Evolutionary conservation across 768 basidiomycete species (phyloP).

Genomic region (Podaxis mareebaensis): DNA sequence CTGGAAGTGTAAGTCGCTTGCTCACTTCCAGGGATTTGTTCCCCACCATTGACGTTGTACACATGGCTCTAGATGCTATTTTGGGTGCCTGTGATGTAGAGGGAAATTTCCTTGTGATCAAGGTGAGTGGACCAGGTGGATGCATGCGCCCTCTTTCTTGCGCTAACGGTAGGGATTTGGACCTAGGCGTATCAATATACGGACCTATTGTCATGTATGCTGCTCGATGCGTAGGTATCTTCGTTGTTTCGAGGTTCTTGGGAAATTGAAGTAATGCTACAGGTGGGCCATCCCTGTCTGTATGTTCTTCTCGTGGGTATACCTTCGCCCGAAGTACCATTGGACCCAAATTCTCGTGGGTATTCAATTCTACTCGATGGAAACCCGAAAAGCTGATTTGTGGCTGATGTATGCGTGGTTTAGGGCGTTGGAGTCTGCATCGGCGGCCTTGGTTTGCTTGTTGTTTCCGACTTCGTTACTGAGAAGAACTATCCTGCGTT

Average conservation of each 20-base stretch:
- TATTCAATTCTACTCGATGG: not conserved
- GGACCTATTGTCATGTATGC: slow-evolving; percentile 85
- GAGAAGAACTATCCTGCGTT: slow-evolving; percentile 72
- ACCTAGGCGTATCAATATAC: slow-evolving; percentile 80
- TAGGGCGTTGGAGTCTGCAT: slow-evolving; percentile 77
- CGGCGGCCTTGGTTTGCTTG: slow-evolving; percentile 76
- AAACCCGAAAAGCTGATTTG: not conserved
- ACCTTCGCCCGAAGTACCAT: slow-evolving; percentile 77
- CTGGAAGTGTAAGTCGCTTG: slow-evolving; percentile 72
- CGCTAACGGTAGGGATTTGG: not conserved
- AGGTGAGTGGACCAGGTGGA: slow-evolving; percentile 38
- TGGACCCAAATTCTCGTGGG: slow-evolving; percentile 81
- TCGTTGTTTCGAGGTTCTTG: not conserved
- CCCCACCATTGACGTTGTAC: slow-evolving; percentile 2
- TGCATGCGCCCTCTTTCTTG: not conserved
- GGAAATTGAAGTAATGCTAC: slow-evolving; percentile 9
- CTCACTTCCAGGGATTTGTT: not conserved
- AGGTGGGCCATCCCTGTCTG: slow-evolving; percentile 92
- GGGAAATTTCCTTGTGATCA: slow-evolving; percentile 85
- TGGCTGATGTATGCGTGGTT: not conserved
- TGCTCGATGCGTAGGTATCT: slow-evolving; percentile 78
- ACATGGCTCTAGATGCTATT: slow-evolving; percentile 57
- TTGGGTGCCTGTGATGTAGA: slow-evolving; percentile 84
- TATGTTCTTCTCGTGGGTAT: slow-evolving; percentile 80
- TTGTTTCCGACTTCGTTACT: slow-evolving; percentile 76